These are phyloP conservation scores for Candida tropicalis DNA, from an alignment of 1,139 yeast species.

Conservation along the genomic window DNA sequence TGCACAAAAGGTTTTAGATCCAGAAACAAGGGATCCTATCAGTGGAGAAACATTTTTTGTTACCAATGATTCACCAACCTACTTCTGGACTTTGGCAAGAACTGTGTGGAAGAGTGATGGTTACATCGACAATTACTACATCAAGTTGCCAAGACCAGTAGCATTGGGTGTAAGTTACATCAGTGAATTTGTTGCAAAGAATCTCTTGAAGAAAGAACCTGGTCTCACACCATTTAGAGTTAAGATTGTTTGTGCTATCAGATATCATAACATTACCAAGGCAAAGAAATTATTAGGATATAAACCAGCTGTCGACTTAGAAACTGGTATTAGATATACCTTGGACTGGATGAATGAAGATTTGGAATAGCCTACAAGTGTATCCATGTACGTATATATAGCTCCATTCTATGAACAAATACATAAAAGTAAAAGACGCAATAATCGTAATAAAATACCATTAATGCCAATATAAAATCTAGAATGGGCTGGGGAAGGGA, in stretches of 20 bases:
- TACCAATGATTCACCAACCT: constrained; percentile 93
- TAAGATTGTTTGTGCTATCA: constrained; percentile 87
- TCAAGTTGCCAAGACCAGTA: constrained; percentile 68
- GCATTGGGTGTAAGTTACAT: constrained; percentile 82
- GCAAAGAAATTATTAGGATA: constrained; percentile 82
- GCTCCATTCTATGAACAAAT: neutral
- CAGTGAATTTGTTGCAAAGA: constrained; percentile 69
- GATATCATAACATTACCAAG: constrained; percentile 89
- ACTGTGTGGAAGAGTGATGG: constrained; percentile 98
- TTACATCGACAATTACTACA: constrained; percentile 66
- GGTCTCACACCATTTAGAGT: constrained; percentile 97
- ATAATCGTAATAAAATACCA: neutral
- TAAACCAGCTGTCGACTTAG: constrained; percentile 76
- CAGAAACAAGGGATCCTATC: constrained; percentile 42
- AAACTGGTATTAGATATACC: constrained; percentile 79
- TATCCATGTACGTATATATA: neutral
- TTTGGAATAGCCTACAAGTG: constrained; percentile 13
- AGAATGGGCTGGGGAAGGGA: no score
- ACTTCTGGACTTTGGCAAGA: constrained; percentile 96
- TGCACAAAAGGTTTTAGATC: constrained; percentile 67
- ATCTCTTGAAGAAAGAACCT: constrained; percentile 74
- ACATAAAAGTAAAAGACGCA: no score
- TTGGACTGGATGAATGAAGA: constrained; percentile 88
- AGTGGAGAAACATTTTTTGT: constrained; percentile 89
- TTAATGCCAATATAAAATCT: neutral